Percentiles rank a stretch among this genome's conserved stretches.
These are phyloP conservation scores for Pterocarpus santalinus DNA, from an alignment of 306 rosid genomes.

Conservation along the genomic window DNA sequence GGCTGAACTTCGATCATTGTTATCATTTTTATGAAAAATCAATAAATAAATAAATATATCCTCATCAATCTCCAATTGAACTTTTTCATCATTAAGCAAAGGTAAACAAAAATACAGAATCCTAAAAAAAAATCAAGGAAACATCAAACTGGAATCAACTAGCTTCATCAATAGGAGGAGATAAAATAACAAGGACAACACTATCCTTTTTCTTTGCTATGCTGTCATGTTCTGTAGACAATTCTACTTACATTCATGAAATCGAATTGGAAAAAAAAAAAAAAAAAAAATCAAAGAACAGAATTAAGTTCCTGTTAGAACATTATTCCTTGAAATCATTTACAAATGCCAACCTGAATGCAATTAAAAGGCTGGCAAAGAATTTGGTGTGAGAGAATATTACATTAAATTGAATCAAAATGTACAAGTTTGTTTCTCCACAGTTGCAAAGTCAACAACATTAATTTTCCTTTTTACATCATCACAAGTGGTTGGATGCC, in stretches of 20 bases:
- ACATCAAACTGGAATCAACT: neutral
- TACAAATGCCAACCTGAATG: slow-evolving; percentile 76
- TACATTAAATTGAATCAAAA: slow-evolving; percentile 70
- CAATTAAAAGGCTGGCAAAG: slow-evolving; percentile 54
- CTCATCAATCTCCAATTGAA: neutral
- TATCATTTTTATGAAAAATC: neutral
- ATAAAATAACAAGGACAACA: slow-evolving; percentile 20
- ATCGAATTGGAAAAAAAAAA: slow-evolving; percentile 1
- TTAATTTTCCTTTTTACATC: slow-evolving; percentile 57
- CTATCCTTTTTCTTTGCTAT: slow-evolving; percentile 22
- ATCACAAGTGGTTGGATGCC: slow-evolving; percentile 52
- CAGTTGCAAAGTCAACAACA: slow-evolving; percentile 55
- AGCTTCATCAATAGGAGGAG: neutral
- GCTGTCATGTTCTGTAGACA: slow-evolving; percentile 35
- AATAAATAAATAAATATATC: too few species aligned
- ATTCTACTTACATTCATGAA: slow-evolving; percentile 44
- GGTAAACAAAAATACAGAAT: neutral
- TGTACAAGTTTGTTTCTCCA: slow-evolving; percentile 66
- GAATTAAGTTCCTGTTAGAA: slow-evolving; percentile 48
- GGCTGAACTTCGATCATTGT: neutral
- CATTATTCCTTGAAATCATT: slow-evolving; percentile 71
- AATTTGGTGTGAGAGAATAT: slow-evolving; percentile 70
- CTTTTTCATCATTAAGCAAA: neutral
- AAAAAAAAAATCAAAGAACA: slow-evolving; percentile 43
- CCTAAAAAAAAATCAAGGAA: neutral